These are phyloP conservation scores for Thalassiosira mediterranea DNA, from an alignment of 352 stramenopile species.

Conservation along the genomic window DNA sequence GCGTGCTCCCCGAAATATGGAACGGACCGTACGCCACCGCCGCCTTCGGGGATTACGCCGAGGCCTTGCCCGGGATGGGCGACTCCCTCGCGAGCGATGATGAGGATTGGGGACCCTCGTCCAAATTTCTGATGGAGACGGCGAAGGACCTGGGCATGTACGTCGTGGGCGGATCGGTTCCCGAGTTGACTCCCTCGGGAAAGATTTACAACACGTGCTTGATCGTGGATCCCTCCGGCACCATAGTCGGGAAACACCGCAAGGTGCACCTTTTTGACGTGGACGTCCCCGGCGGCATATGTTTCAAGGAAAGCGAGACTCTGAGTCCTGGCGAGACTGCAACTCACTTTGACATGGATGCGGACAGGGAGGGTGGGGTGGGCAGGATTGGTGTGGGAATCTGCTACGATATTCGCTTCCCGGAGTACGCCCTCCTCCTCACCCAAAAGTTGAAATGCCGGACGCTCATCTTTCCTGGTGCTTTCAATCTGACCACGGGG, in stretches of 20 bases:
- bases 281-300: constrained; percentile 98
- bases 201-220: constrained; percentile 99
- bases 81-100: constrained; percentile 52
- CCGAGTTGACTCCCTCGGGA: constrained; percentile 83
- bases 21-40: constrained; percentile 94
- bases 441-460: constrained; percentile 88
- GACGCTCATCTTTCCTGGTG: constrained; percentile 89
- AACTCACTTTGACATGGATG: constrained; percentile 80
- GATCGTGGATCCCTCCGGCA: constrained; percentile 92
- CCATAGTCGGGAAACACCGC: constrained; percentile 97
- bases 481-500: constrained; percentile 94
- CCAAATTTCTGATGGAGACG: constrained; percentile 88
- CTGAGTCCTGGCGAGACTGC: constrained; percentile 90
- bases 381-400: constrained; percentile 93
- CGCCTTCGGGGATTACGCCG: constrained; percentile 97
- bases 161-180: constrained; percentile 97
- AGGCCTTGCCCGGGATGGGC: constrained; percentile 89
- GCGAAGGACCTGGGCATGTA: constrained; percentile 89
- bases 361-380: constrained; percentile 83
- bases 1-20: constrained; percentile 85
- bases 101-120: constrained; percentile 86
- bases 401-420: constrained; percentile 99
- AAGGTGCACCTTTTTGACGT: constrained; percentile 99
- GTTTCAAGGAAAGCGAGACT: constrained; percentile 99
- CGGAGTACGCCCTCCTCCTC: constrained; percentile 97